Evolutionary conservation across 805 yeast genomes (phyloP).

Genomic region (Isabelozyma rhagii): DNA sequence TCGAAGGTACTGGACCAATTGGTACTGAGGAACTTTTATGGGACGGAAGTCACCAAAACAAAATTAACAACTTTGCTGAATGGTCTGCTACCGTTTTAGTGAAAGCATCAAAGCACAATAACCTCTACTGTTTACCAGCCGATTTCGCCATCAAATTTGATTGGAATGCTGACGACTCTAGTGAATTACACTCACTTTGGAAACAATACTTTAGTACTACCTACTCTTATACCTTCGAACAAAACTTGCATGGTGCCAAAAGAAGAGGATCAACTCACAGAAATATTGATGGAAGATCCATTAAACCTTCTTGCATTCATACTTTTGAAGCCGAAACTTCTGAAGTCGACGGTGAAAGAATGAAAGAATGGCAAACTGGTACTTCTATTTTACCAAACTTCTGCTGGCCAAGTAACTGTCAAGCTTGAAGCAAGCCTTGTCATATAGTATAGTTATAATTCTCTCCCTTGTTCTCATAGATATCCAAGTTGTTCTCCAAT

Average conservation of each 20-base stretch:
- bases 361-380: conserved; percentile 5
- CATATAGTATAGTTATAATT: neutral
- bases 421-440: neutral
- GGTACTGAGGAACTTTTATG: conserved; percentile 1
- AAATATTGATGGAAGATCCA: neutral
- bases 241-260: conserved; percentile 4
- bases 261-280: neutral
- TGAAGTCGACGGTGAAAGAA: neutral
- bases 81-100: conserved; percentile 14
- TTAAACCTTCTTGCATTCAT: neutral
- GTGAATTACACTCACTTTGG: conserved; percentile 12
- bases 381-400: conserved; percentile 7
- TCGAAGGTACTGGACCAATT: conserved; percentile 9
- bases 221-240: conserved; percentile 11
- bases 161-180: conserved; percentile 8
- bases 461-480: neutral
- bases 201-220: conserved; percentile 11
- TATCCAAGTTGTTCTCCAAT: neutral
- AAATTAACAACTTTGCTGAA: conserved; percentile 9
- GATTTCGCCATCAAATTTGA: conserved; percentile 12
- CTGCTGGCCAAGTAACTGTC: conserved; percentile 7
- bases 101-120: conserved; percentile 6
- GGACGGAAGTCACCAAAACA: conserved; percentile 1
- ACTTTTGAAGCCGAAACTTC: neutral
- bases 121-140: conserved; percentile 15